phyloP scores from a whole-genome alignment of 148 eudicot species.

The Fallopia convolvulus region DNA sequence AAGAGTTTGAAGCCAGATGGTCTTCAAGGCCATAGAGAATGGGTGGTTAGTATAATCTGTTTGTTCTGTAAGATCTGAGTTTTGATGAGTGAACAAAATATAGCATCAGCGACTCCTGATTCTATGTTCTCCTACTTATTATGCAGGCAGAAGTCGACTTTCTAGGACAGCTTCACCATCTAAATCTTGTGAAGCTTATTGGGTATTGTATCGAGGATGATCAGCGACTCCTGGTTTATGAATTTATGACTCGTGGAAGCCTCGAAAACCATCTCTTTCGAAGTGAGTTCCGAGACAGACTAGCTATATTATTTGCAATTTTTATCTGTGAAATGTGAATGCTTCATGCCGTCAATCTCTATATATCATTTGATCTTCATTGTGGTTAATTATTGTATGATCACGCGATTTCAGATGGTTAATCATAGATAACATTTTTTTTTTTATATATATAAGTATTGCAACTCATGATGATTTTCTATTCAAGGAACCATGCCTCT shows the following conservation, averaged over 20 bases:
- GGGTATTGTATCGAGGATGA: conserved; percentile 95
- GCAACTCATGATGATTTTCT: background rate
- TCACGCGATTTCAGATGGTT: background rate
- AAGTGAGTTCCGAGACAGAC: conserved; percentile 35
- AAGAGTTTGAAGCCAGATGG: conserved; percentile 94
- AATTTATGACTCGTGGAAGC: conserved; percentile 99
- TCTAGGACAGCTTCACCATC: conserved; percentile 95
- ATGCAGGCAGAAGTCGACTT: conserved; percentile 93
- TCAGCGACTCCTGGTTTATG: conserved; percentile 90
- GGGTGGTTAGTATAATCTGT: conserved; percentile 75
- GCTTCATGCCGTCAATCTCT: background rate
- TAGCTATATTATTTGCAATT: background rate
- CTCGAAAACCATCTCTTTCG: conserved; percentile 96
- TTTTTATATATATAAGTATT: too few relatives aligned
- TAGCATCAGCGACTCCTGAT: background rate
- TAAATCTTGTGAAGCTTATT: conserved; percentile 89
- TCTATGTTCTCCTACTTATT: background rate
- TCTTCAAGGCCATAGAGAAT: conserved; percentile 98
- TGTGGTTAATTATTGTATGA: background rate
- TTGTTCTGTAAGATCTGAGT: conserved; percentile 18
- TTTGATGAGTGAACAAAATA: background rate
- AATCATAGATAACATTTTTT: background rate
- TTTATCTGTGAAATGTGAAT: background rate
- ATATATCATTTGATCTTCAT: background rate
- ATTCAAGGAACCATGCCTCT: conserved; percentile 86